Base-by-base conservation (phyloP, 176 grass and related monocot genomes). In the Ensete glaucum region DNA sequence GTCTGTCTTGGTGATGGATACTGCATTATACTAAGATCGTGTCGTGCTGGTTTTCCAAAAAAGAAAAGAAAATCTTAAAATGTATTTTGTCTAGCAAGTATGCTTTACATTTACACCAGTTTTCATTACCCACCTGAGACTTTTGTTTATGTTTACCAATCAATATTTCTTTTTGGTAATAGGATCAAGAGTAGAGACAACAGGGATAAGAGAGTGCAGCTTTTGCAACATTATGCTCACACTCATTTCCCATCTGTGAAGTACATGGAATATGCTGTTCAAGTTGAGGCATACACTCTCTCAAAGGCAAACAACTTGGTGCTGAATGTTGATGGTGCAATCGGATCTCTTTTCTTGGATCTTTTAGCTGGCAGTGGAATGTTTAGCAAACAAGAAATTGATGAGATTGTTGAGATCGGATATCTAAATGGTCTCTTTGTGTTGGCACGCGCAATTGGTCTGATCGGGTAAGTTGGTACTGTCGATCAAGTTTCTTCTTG, bases 121-220 rank as follows among this genome's bases (percentile, higher is more conserved):
- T 43, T 43, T 5, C 34, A 5, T 0, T 0, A 43, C 34, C 34
- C 4, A 43, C 34, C 34, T 6, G 34, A 43, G 34, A 43, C 34
- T 6, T 43, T 43, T 0, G 34, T 43, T 43, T 43, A 43, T 43
- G 34, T 43, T 43, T 43, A 43, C 4, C 34, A 43, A 43, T 43
- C 34, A 43, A 43, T 43, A 43, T 43, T 43, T 43, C 34, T 6
- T 43, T 43, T 43, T 6, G 34, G 34, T 43, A 43, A 71, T 74
- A 96, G 92, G 87, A 96, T 96, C 53, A 96, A 96, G 87, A 96
- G 89, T 82, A 83, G 92, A 81, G 89, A 96, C 76, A 96, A 96
- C 73, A 92, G 92, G 73, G 92, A 96, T 58, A 96, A 96, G 76
- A 85, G 92, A 65, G 92, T 96, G 64, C 89, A 96, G 81, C 85